Base-by-base conservation (phyloP, 371 early-diverging fungal species). In the Rhizopus delemar region DNA sequence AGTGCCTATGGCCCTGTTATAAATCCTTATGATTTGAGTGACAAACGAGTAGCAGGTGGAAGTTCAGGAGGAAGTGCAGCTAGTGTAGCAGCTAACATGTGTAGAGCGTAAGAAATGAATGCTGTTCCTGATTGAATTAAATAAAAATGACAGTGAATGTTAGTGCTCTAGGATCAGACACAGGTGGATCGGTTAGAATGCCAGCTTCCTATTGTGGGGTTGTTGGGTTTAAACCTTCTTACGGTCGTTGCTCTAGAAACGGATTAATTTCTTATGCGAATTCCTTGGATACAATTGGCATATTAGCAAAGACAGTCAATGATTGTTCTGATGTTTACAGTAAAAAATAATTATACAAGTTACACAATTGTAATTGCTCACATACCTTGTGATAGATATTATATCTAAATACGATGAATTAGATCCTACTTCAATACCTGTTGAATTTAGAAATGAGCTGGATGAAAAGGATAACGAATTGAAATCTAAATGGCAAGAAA, bases 201-300 rank as follows among this genome's bases (percentile, higher is more conserved):
- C 97, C 97, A 1, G 97, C 95, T 1, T 85, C 96, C 3, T 97
- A 93, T 69, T 96, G 96, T 70, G 95, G 96, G 11, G 78, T 96
- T 2, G 86, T 92, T 15, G 97, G 97, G 4, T 94, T 93, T 69
- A 97, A 97, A 64, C 97, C 97, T 12, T 86, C 89, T 0, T 96
- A 94, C 69, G 97, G 97, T 0, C 82, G 82, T 41, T 78, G 89
- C 46, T 95, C 96, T 45, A 80, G 97, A n/a, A 80, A 82, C 71
- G 97, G 97, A 4, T 73, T 97, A 8, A 82, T 94, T 3, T 74
- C 94, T 0, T 95, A 94, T 71, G 95, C 93, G 12, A 91, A 87
- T 68, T 93, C 93, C 0, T 78, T 96, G 43, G 97, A 97, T 61
- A 90, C 94, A 0, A 83, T 97, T 12, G 97, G 97, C 12, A 83